Base-by-base conservation (phyloP, 2,329 filamentous ascomycete species). In the Sarocladium kiliense region DNA sequence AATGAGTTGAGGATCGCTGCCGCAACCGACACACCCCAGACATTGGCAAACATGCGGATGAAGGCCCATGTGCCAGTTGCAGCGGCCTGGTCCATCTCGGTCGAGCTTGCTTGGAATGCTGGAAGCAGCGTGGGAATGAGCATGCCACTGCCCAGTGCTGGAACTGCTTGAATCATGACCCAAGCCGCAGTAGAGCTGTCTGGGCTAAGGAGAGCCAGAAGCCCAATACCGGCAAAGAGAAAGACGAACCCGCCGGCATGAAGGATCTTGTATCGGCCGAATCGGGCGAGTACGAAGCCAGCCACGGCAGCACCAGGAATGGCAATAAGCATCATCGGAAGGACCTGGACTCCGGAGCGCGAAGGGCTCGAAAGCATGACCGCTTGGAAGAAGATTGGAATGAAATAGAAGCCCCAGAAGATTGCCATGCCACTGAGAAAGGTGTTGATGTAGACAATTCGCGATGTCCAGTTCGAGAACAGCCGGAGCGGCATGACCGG, bases 381-480 rank as follows among this genome's bases (percentile, higher is more conserved):
- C 1, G 65, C 67, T 53, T 79, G 74, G 58, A 78, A 78, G 60
- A 77, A 79, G 1, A 79, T 56, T 0, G 76, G 74, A 1, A 77
- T 53, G 57, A 77, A 77, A 62, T 69, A 73, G 47, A 68, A 62
- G 2, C 64, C 59, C 67, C 72, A 74, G 47, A 68, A 68, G 7
- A 74, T 50, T 0, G 64, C 25, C 1, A 64, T 9, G 6, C 47
- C 57, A 25, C 58, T 58, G 9, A 66, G 30, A 26, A 65, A 64
- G 1, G 63, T 63, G 37, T 60, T 64, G 25, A 56, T 36, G 19
- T 62, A 61, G 16, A 67, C 19, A 49, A 65, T 59, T 5, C 57
- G 56, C 1, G 62, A 60, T 12, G 62, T 64, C 3, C 59, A 58
- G 23, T 59, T 55, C 3, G 57, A 45, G 37, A 67, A 63, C 0